Evolutionary conservation across 305 asterid species (phyloP).

Genomic region (Petunia hybrid): DNA sequence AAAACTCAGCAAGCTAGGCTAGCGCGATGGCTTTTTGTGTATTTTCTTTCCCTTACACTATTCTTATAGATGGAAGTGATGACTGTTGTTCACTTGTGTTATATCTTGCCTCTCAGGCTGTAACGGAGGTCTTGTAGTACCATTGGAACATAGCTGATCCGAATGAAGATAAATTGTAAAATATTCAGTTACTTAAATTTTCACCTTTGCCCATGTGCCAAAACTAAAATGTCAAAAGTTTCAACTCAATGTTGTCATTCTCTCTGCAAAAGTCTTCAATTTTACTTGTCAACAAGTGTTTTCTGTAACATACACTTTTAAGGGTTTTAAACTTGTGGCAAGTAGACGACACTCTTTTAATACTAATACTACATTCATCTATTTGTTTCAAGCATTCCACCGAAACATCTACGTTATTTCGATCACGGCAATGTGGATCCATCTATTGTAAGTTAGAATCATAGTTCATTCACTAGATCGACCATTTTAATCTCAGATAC

Average conservation of each 20-base stretch:
- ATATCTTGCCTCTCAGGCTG: too few relatives aligned
- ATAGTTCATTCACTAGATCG: background rate
- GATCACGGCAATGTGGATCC: background rate
- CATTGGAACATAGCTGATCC: too few relatives aligned
- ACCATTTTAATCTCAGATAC: background rate
- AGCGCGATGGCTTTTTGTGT: too few relatives aligned
- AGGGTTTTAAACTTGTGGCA: background rate
- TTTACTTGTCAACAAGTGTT: constrained; percentile 5
- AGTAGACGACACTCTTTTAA: background rate
- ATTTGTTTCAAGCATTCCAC: background rate
- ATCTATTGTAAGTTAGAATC: background rate
- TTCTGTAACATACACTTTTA: background rate
- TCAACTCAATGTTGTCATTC: background rate
- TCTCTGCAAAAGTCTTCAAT: background rate
- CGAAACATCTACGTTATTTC: background rate
- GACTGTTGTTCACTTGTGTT: too few relatives aligned
- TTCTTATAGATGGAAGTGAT: too few relatives aligned
- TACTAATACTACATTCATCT: background rate
- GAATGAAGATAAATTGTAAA: too few relatives aligned
- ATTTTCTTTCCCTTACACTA: too few relatives aligned
- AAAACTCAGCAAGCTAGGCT: too few relatives aligned
- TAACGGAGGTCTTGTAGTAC: too few relatives aligned
- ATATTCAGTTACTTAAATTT: background rate
- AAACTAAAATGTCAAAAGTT: background rate
- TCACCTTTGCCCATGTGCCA: background rate